phyloP scores from a whole-genome alignment of 2,329 filamentous ascomycete species.

The Aspergillus sojae region DNA sequence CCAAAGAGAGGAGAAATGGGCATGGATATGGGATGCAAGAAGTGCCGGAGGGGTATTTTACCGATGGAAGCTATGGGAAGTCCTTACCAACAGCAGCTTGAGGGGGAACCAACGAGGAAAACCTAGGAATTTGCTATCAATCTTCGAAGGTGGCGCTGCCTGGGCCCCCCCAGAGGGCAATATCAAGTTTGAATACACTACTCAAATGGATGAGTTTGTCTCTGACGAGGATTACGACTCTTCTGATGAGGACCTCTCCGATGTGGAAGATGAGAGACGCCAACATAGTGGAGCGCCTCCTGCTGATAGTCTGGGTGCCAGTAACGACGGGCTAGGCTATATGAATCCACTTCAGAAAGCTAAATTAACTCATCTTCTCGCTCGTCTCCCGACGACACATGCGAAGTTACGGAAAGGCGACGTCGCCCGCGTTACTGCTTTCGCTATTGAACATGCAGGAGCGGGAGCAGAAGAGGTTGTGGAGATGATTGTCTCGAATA shows the following conservation, averaged over 20 bases:
- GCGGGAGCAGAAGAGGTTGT: conserved; percentile 87
- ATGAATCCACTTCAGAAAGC: conserved; percentile 82
- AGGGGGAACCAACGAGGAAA: conserved; percentile 38
- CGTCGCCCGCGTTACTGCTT: conserved; percentile 80
- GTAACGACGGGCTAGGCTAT: conserved; percentile 61
- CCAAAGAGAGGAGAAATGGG: conserved; percentile 85
- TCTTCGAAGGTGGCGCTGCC: conserved; percentile 75
- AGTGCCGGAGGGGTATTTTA: conserved; percentile 85
- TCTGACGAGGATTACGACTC: conserved; percentile 85
- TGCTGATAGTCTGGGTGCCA: conserved; percentile 39
- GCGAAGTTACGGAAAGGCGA: conserved; percentile 79
- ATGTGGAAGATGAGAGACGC: conserved; percentile 48
- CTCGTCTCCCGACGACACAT: conserved; percentile 75
- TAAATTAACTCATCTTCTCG: conserved; percentile 80
- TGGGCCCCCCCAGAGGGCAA: conserved; percentile 76
- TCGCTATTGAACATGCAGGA: conserved; percentile 85
- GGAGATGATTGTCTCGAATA: conserved; percentile 81
- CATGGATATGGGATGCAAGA: conserved; percentile 88
- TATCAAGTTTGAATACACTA: conserved; percentile 80
- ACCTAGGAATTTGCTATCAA: conserved; percentile 55
- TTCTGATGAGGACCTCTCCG: conserved; percentile 75
- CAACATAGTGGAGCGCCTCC: conserved; percentile 46
- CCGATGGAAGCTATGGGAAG: conserved; percentile 86
- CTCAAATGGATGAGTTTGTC: conserved; percentile 74
- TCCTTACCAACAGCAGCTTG: conserved; percentile 67